Base-by-base conservation (phyloP, 2,329 filamentous ascomycete genomes). In the Aspergillus cejpii region DNA sequence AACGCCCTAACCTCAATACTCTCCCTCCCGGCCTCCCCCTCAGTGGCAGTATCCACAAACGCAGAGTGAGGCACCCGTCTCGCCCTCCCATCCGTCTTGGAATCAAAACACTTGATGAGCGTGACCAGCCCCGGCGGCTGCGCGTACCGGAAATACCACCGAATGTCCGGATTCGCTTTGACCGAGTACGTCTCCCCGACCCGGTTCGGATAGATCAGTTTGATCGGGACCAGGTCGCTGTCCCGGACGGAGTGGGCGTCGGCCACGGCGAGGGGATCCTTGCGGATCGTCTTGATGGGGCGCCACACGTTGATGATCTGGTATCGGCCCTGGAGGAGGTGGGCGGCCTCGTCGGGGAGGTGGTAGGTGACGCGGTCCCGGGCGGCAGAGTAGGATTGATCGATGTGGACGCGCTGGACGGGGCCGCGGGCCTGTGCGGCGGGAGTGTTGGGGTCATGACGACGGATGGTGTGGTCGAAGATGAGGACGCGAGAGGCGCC, bases 91-190 rank as follows among this genome's bases (percentile, higher is more conserved):
- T 79, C 76, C 19, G 66, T 66, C 67, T 78, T 76, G 20, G 68
- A 76, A 59, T 83, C 80, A 55, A 76, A 82, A 54, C 77, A 80
- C 60, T 82, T 83, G 62, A 83, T 78, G 34, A 83, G 54, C 2
- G 78, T 67, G 3, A 77, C 74, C 63, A 83, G 71, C 3, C 74
- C 67, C 0, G 77, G 76, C 0, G 65, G 69, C 56, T 80, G 72
- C 1, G 67, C 68, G 38, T 68, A 68, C 48, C 75, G 68, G 58
- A 77, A 80, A 56, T 73, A 75, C 77, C 77, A 80, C 54, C 63
- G 66, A 29, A 78, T 74, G 1, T 51, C 44, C 0, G 57, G 52
- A 46, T 69, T 67, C 41, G 73, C 52, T n/a, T 62, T 64, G 2
- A 77, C 71, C 0, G 58, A 50, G 48, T 71, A 74, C 8, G 74